Base-by-base conservation (phyloP, 1,139 yeast genomes). In the Geotrichum australiense region DNA sequence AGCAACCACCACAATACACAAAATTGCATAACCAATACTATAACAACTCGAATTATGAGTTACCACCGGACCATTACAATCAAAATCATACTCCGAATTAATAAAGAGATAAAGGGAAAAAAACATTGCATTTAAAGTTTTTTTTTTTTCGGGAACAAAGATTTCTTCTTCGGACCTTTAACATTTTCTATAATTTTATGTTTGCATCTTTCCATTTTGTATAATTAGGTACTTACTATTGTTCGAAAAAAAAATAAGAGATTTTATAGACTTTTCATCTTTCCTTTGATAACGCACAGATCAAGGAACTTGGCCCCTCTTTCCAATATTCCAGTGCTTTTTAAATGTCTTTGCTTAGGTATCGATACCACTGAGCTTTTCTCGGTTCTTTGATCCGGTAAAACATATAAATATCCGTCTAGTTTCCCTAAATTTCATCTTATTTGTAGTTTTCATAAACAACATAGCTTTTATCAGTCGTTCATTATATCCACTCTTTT, bases 11-110 rank as follows among this genome's bases (percentile, higher is more conserved):
- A 14, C 35, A 31, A 31, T 29, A 8, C 12, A 15, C 7, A 18
- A 29, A 29, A 29, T 29, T 29, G 32, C 32, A 29, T 29, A 29
- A 29, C 21, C 32, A 19, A 29, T 29, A 8, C 21, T 15, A 15
- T n/a, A 15, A 15, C 19, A 19, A 29, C 21, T 21, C 14, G 18
- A 14, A 8, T 14, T 29, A 29, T 29, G 32, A 29, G 6, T 6
- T 29, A 14, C 32, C 32, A 15, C 32, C 18, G 18, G 32, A 29
- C 18, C 32, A 29, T 6, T 29, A 15, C 18, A 21, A 11, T 6
- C 32, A 19, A 15, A n/a, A 5, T 14, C 32, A 29, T 29, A 29
- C 32, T 29, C 32, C 32, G 14, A 29, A 29, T 29, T 21, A 29
- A 29, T 29, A 29, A 29, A 29, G 32, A 29, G 18, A 7, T 27